Conservation (phyloP, 2,329 filamentous ascomycete species). For the Exophiala xenobiotica region DNA sequence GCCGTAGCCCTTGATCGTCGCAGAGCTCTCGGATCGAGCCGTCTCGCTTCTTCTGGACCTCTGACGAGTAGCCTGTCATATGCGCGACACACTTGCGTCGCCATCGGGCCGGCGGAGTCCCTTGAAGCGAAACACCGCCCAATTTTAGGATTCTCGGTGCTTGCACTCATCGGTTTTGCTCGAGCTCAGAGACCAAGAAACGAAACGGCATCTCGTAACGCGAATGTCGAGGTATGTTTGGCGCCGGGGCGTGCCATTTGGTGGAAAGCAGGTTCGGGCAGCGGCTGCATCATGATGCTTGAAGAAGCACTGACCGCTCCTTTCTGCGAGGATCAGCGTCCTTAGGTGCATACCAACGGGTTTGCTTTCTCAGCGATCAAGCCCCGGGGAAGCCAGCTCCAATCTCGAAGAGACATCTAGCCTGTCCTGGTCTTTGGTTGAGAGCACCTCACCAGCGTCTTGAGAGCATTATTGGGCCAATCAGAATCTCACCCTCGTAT, state of each 20-base stretch:
- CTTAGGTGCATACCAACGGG: neutral
- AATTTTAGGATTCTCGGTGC: neutral
- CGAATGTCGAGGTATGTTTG: neutral
- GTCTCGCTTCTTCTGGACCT: constrained; percentile 4
- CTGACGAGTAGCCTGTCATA: constrained; percentile 2
- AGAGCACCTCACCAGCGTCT: neutral
- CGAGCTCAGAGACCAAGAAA: neutral
- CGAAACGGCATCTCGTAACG: neutral
- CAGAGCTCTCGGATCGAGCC: constrained; percentile 11
- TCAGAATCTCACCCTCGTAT: neutral
- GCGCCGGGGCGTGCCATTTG: neutral
- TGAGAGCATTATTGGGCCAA: neutral
- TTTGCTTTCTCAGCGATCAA: constrained; percentile 6
- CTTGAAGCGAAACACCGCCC: neutral
- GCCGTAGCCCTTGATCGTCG: constrained; percentile 4
- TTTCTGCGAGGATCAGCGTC: neutral
- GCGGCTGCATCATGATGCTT: constrained; percentile 1
- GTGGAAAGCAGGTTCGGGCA: constrained; percentile 1
- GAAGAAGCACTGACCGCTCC: constrained; percentile 3
- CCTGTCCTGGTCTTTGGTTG: neutral
- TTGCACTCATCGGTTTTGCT: neutral
- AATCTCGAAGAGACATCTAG: neutral
- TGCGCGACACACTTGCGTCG: constrained; percentile 18
- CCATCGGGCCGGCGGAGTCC: neutral
- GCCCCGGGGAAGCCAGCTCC: neutral